Conservation (phyloP, 192 early-diverging fungal genomes). For the Rhizoclosmatium sp. region DNA sequence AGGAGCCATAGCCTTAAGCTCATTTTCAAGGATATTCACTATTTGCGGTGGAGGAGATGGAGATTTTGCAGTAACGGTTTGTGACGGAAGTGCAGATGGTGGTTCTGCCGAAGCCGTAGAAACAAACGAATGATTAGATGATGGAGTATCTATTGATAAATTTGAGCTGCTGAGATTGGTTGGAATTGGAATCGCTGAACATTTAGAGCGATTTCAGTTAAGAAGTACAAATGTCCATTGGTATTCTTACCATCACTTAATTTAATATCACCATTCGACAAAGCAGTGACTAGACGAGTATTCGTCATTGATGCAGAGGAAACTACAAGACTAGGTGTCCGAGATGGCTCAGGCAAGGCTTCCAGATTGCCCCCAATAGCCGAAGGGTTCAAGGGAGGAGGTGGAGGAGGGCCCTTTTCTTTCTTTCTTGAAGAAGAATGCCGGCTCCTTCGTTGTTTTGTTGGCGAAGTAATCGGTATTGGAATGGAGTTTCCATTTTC, state of each 20-base stretch:
- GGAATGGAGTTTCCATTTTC: background rate
- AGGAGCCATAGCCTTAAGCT: background rate
- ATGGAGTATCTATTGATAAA: no score
- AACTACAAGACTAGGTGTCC: background rate
- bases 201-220: background rate
- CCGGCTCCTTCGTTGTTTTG: background rate
- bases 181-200: background rate
- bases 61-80: background rate
- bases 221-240: background rate
- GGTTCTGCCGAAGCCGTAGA: background rate
- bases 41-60: background rate
- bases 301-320: background rate
- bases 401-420: constrained; percentile 25
- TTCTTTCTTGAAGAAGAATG: background rate
- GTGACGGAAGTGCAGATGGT: background rate
- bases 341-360: background rate
- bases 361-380: background rate
- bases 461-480: background rate
- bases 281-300: background rate
- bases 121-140: background rate
- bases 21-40: constrained; percentile 8
- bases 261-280: background rate
- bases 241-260: background rate
- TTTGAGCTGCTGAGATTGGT: no score
- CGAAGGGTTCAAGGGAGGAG: constrained; percentile 27